phyloP scores from a whole-genome alignment of 2,329 filamentous ascomycete species.

The Cladosporium sphaerospermum region DNA sequence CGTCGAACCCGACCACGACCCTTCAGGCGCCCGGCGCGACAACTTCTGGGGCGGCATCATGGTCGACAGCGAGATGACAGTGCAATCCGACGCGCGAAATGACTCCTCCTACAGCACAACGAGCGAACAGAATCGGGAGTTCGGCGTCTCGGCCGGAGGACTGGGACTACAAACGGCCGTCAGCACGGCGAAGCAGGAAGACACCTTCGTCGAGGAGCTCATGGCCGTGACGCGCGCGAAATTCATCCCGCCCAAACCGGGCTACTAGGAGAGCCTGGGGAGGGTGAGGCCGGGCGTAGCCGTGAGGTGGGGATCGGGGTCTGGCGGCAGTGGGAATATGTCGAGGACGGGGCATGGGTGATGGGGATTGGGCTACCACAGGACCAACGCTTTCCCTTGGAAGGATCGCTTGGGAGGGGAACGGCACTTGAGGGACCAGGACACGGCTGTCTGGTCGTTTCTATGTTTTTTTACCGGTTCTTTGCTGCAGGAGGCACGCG shows the following conservation, averaged over 20 bases:
- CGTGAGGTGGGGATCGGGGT: neutral
- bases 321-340: no score
- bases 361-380: no score
- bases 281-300: neutral
- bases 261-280: slow-evolving; percentile 9
- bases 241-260: slow-evolving; percentile 19
- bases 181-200: slow-evolving; percentile 33
- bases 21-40: slow-evolving; percentile 11
- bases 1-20: neutral
- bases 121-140: slow-evolving; percentile 18
- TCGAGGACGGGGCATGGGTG: no score
- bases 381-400: no score
- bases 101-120: slow-evolving; percentile 17
- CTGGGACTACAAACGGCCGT: slow-evolving; percentile 25
- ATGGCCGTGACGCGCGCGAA: slow-evolving; percentile 26
- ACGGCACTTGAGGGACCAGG: no score
- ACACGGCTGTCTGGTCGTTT: no score
- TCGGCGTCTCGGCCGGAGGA: slow-evolving; percentile 13
- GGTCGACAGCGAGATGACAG: slow-evolving; percentile 31
- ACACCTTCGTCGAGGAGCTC: slow-evolving; percentile 36
- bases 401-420: no score
- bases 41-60: slow-evolving; percentile 31
- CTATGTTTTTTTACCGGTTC: no score
- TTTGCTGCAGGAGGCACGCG: no score
- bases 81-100: slow-evolving; percentile 25